Base-by-base conservation (phyloP, 306 rosid species). In the Cucurbita maxima region DNA sequence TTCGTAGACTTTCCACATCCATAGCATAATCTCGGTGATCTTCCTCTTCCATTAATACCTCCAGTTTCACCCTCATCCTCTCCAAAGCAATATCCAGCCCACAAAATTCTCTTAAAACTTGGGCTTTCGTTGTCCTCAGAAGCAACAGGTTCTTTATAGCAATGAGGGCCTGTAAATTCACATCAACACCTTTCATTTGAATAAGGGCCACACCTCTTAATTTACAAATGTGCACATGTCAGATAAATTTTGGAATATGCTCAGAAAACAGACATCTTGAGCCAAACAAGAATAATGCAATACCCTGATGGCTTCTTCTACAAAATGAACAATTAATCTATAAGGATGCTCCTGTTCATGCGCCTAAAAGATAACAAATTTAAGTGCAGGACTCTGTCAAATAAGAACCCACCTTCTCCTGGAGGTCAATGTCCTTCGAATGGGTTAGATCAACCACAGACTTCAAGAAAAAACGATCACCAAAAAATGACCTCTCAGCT, bases 241-340 rank as follows among this genome's bases (percentile, higher is more conserved):
- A 1, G 14, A 6, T 1, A 30, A 8, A 14, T 15, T 43, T 19
- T 43, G 36, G 25, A 66, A 43, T 41, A 18, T 43, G 38, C 37
- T 8, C 0, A n/a, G 15, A 5, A 18, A 67, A 44, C 37, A 45
- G 22, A 13, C 73, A 68, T 43, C 57, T 22, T 47, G 59, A 96
- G 88, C 38, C 91, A 92, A 83, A 92, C 86, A 76, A 91, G 91
- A 84, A 56, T 10, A 56, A 56, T 79, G 87, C 68, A 87, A 70
- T 48, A 89, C 90, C 81, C 88, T 90, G 76, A 48, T 86, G 74
- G 90, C 96, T 81, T 92, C 98, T 82, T 92, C 98, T 6, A 47
- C 37, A 13, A 63, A 5, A 41, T 63, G 13, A 61, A 36, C 47
- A 36, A 30, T 34, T 61, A 59, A 36, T 61, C 69, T 61, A 37